phyloP scores from a whole-genome alignment of 768 basidiomycete species.

The Phallus indusiatus region DNA sequence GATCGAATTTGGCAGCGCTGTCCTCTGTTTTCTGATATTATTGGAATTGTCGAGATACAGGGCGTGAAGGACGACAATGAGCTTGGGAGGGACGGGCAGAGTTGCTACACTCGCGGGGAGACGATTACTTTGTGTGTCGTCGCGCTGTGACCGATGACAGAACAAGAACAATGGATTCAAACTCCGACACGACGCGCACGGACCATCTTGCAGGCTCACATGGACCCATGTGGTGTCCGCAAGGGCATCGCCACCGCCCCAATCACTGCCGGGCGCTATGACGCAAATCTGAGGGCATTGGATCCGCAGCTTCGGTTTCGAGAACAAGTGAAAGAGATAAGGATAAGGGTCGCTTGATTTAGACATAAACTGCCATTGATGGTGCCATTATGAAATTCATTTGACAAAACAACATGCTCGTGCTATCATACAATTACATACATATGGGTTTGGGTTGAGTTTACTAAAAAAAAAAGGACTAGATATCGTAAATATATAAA shows the following conservation, averaged over 20 bases:
- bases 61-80: background rate
- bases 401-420: too few relatives aligned
- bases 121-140: constrained; percentile 3
- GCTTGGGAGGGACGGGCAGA: background rate
- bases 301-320: background rate
- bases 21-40: background rate
- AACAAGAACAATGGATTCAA: constrained; percentile 6
- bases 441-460: too few relatives aligned
- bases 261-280: background rate
- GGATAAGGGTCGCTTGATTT: background rate
- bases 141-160: constrained; percentile 11
- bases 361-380: too few relatives aligned
- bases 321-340: background rate
- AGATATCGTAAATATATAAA: background rate
- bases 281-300: background rate
- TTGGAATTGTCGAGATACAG: background rate
- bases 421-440: too few relatives aligned
- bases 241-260: too few relatives aligned
- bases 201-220: background rate
- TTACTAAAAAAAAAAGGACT: too few relatives aligned
- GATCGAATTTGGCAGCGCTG: background rate
- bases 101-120: background rate
- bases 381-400: too few relatives aligned
- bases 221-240: background rate
- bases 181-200: background rate